phyloP scores from a whole-genome alignment of 768 basidiomycete species.

The Trametes meyenii region DNA sequence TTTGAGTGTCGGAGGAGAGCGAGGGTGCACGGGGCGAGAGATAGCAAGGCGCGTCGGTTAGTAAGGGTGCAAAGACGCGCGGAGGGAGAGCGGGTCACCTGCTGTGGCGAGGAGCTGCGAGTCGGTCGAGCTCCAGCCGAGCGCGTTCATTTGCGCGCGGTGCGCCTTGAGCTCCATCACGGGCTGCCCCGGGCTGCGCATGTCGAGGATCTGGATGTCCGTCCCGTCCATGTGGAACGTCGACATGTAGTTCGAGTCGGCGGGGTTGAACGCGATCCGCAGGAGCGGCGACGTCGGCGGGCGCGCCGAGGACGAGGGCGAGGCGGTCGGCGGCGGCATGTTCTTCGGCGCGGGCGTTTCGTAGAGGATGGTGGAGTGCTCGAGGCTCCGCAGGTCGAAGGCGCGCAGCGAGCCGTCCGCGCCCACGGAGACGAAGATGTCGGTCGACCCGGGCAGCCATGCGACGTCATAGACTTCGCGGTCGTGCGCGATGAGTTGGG shows the following conservation, averaged over 20 bases:
- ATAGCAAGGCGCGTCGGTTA: no score
- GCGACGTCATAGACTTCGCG: slow-evolving; percentile 96
- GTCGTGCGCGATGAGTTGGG: slow-evolving; percentile 97
- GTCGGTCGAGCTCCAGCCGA: slow-evolving; percentile 89
- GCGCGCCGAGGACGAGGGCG: slow-evolving; percentile 61
- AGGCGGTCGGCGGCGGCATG: slow-evolving; percentile 56
- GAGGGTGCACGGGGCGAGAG: no score
- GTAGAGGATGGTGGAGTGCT: slow-evolving; percentile 98
- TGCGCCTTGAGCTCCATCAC: slow-evolving; percentile 91
- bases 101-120: slow-evolving; percentile 86
- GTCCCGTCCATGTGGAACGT: slow-evolving; percentile 94
- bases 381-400: slow-evolving; percentile 93
- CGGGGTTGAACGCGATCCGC: slow-evolving; percentile 88
- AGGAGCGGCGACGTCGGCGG: slow-evolving; percentile 82
- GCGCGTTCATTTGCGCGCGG: slow-evolving; percentile 76
- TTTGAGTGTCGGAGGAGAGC: no score
- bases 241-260: slow-evolving; percentile 93
- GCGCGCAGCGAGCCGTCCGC: slow-evolving; percentile 96
- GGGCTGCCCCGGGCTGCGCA: slow-evolving; percentile 94
- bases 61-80: background rate
- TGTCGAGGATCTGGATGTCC: slow-evolving; percentile 92
- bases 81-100: slow-evolving; percentile 46
- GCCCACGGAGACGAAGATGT: slow-evolving; percentile 97
- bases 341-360: slow-evolving; percentile 87
- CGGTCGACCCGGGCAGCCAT: slow-evolving; percentile 95